Conservation (phyloP, 805 yeast species). For the Jamesozyma gamospora region DNA sequence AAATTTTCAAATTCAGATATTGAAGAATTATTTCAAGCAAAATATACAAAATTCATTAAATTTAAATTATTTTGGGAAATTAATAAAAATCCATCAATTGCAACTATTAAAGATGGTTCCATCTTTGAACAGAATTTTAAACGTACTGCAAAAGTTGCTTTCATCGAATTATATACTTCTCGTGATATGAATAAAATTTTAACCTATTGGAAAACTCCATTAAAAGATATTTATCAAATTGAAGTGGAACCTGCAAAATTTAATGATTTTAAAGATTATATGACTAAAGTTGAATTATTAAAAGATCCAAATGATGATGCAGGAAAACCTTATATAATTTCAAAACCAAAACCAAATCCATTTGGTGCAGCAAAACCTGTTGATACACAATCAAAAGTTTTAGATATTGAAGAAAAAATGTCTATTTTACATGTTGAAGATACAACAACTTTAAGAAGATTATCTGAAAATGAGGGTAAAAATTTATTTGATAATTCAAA, state of each 20-base stretch:
- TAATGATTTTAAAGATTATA: slow-evolving; percentile 32
- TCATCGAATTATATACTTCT: slow-evolving; percentile 40
- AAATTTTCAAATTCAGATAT: slow-evolving; percentile 40
- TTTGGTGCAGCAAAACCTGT: slow-evolving; percentile 85
- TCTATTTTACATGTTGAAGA: slow-evolving; percentile 36
- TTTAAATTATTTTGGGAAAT: slow-evolving; percentile 54
- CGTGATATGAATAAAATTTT: slow-evolving; percentile 30
- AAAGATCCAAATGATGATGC: slow-evolving; percentile 22
- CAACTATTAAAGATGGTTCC: slow-evolving; percentile 41
- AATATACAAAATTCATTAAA: slow-evolving; percentile 48
- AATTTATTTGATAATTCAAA: not conserved
- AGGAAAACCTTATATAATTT: slow-evolving; percentile 15
- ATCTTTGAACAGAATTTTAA: slow-evolving; percentile 51
- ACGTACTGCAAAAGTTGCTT: slow-evolving; percentile 37
- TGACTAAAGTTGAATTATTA: slow-evolving; percentile 18
- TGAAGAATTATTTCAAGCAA: slow-evolving; percentile 51
- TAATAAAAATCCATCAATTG: slow-evolving; percentile 54
- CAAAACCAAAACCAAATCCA: slow-evolving; percentile 46
- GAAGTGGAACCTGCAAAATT: slow-evolving; percentile 30
- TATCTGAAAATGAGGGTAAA: slow-evolving; percentile 8
- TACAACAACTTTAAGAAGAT: slow-evolving; percentile 29
- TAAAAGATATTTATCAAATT: slow-evolving; percentile 30
- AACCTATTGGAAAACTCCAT: slow-evolving; percentile 24
- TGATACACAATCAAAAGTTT: slow-evolving; percentile 55
- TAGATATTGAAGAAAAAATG: slow-evolving; percentile 49